Evolutionary conservation across 75 land plant species (phyloP), one percentile per base, ranked within the genome.

Genomic region (Cunninghamia lanceolata): DNA sequence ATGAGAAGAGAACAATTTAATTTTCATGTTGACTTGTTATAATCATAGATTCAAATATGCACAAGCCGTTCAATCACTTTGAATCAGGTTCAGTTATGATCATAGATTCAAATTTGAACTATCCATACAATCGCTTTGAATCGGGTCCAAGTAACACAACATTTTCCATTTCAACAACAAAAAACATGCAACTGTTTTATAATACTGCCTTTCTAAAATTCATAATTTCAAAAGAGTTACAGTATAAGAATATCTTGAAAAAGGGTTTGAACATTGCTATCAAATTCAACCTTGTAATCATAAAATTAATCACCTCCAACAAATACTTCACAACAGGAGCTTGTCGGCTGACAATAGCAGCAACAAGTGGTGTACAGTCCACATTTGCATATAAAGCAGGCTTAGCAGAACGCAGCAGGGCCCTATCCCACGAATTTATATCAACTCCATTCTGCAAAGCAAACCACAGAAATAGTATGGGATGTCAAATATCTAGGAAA

Each of bases 381-480:
- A 91, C 89, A 85, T 92, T 93, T 50, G 94, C 87, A 88, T 93
- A 90, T 52, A 93, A 85, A 13, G 84, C 82, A 35, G 94, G 94
- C 90, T 93, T 93, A 2, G 86, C 83, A 34, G 94, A 93, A 30
- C 87, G 89, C 74, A 93, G 73, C 46, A 93, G 89, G 9, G 92
- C 86, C 73, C 93, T 86, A 66, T 89, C 91, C 86, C 74, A 82
- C 40, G 88, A 89, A 85, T 93, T 91, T 74, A 85, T 78, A 66
- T 93, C 93, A 47, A 93, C 94, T 71, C 93, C 94, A 90, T 87
- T 90, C 94, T 93, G 89, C 71, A 91, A 47, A 85, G 36, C 53
- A 19, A 32, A 10, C 85, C 32, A 86, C 42, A 59, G 5, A 66
- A 88, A 17, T 21, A 73, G 42, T n/a, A 52, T 17, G 3, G 50